Percentiles rank a stretch among this genome's conserved stretches.
Conservation (phyloP, 441 rosid genomes). For the Populus trichocarpa region DNA sequence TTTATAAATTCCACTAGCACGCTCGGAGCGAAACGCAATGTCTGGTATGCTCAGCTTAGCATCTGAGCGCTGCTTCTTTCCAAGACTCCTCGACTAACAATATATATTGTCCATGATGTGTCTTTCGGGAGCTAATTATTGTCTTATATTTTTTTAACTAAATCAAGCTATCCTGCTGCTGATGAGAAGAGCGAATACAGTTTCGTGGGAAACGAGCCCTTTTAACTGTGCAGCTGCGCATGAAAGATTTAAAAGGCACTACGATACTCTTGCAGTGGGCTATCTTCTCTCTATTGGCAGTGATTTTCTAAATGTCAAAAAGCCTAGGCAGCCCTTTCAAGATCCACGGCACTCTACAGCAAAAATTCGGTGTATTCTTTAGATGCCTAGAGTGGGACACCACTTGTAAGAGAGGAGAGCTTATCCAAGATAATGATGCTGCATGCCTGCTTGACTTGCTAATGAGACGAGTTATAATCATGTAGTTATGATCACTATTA, state of each 20-base stretch:
- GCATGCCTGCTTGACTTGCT: background rate
- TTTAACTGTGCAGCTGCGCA: background rate
- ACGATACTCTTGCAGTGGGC: background rate
- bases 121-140: too few relatives aligned
- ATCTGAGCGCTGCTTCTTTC: too few relatives aligned
- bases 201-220: background rate
- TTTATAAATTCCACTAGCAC: too few relatives aligned
- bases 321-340: background rate
- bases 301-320: background rate
- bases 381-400: background rate
- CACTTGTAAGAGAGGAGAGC: background rate
- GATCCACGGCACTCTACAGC: background rate
- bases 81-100: too few relatives aligned
- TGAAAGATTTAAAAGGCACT: background rate
- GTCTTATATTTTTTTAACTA: too few relatives aligned
- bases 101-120: too few relatives aligned
- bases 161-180: background rate
- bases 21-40: too few relatives aligned
- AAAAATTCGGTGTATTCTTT: background rate
- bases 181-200: background rate
- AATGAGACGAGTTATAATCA: constrained; percentile 4
- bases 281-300: background rate
- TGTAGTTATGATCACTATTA: background rate
- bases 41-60: too few relatives aligned
- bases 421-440: background rate